Base-by-base conservation (phyloP, 106 monocot genomes). In the Acanthochlamys bracteata region DNA sequence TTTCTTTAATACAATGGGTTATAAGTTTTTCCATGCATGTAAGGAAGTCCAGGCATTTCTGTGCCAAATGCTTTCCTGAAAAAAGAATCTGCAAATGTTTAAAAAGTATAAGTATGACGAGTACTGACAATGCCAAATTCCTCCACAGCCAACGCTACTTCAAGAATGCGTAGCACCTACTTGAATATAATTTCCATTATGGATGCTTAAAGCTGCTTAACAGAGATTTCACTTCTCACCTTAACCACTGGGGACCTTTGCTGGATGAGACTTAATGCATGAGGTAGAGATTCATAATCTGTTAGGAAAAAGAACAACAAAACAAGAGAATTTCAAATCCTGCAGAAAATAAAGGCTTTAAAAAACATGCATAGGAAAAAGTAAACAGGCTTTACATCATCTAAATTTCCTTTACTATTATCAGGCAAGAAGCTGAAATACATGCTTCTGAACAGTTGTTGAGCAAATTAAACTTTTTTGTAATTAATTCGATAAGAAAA, bases 211-310 rank as follows among this genome's bases (percentile, higher is more conserved):
- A 17, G 49, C 17, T 49, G 49, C 17, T 49, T 49, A 3, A 2
- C 10, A 49, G 49, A 14, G 12, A 10, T 49, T 49, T 1, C 2
- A 49, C 49, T 12, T 49, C 17, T 55, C 75, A 88, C 88, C 81
- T 84, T 88, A 33, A 81, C 56, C 63, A 88, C 59, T 42, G 88
- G 88, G 47, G 88, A 88, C 14, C 88, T 77, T 56, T 88, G 88
- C 61, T 88, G 88, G 20, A 88, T 81, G 25, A 88, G 55, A 66
- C 75, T 57, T 27, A 81, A 11, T 26, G 45, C 65, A 69, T 80
- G 71, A 42, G 65, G 53, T 24, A 69, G 26, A 70, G 80, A 81
- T 60, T 80, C 84, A 62, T 83, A 83, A 75, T 72, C 83, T 83
- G 75, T 64, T 63, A 59, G 39, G 22, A 41, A 55, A 12, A 55